Conservation (phyloP, 371 early-diverging fungal species). For the Mortierella sp. region DNA sequence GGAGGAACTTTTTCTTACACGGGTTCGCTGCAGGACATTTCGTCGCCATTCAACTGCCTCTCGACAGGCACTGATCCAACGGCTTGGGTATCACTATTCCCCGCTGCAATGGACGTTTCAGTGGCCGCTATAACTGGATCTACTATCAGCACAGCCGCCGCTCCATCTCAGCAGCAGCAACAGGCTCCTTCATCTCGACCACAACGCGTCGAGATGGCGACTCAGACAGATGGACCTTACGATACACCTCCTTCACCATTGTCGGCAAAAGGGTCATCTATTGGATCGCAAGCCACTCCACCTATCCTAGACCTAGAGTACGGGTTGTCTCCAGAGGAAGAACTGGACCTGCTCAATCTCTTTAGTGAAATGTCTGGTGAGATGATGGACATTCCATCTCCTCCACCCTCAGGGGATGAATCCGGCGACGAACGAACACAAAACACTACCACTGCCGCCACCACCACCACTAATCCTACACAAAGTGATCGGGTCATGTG, state of each 20-base stretch:
- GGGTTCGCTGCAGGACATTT: constrained; percentile 26
- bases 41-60: constrained; percentile 36
- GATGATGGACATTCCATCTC: constrained; percentile 26
- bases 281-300: constrained; percentile 10
- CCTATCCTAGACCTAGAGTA: constrained; percentile 15
- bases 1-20: background rate
- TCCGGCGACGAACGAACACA: background rate
- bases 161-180: background rate
- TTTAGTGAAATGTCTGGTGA: constrained; percentile 40
- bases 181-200: constrained; percentile 13
- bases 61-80: constrained; percentile 14
- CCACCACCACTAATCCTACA: constrained; percentile 1
- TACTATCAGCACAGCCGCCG: background rate
- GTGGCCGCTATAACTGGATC: background rate
- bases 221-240: constrained; percentile 43
- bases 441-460: too few relatives aligned
- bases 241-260: constrained; percentile 20
- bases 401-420: constrained; percentile 34
- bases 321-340: constrained; percentile 27
- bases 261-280: constrained; percentile 4
- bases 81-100: constrained; percentile 51
- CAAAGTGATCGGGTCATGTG: constrained; percentile 16
- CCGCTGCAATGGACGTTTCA: constrained; percentile 4
- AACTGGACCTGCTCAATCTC: constrained; percentile 47
- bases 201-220: constrained; percentile 42